Evolutionary conservation across 768 basidiomycete species (phyloP).

Genomic region (Lepiota subincarnata): DNA sequence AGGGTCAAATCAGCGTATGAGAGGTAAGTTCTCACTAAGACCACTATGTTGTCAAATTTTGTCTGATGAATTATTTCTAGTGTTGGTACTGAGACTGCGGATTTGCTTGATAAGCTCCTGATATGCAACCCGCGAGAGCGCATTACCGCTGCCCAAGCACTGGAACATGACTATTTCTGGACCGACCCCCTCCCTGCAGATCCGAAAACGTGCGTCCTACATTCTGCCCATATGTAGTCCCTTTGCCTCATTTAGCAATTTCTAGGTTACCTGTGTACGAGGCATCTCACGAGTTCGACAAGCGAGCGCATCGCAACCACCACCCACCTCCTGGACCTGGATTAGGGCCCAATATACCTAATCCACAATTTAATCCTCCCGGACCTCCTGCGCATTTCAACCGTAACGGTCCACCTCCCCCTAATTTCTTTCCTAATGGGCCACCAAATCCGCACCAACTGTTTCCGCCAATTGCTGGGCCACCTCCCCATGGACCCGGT

Average conservation of each 20-base stretch:
- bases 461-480: neutral
- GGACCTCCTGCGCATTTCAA: conserved; percentile 13
- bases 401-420: conserved; percentile 27
- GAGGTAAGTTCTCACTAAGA: conserved; percentile 39
- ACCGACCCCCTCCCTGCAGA: conserved; percentile 83
- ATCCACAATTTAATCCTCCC: conserved; percentile 24
- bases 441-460: conserved; percentile 1
- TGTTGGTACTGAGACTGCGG: conserved; percentile 68
- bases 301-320: conserved; percentile 54
- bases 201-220: conserved; percentile 61
- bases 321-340: conserved; percentile 26
- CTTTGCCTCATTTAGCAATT: neutral
- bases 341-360: conserved; percentile 16
- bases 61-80: conserved; percentile 29
- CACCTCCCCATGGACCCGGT: conserved; percentile 9
- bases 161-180: conserved; percentile 96
- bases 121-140: conserved; percentile 80
- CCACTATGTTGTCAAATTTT: neutral
- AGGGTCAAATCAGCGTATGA: conserved; percentile 56
- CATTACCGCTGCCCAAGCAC: conserved; percentile 79
- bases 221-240: neutral
- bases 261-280: conserved; percentile 70
- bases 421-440: conserved; percentile 24
- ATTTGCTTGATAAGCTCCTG: conserved; percentile 79
- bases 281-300: conserved; percentile 81